Conservation (phyloP, 192 early-diverging fungal species). For the Coemansia sp. region DNA sequence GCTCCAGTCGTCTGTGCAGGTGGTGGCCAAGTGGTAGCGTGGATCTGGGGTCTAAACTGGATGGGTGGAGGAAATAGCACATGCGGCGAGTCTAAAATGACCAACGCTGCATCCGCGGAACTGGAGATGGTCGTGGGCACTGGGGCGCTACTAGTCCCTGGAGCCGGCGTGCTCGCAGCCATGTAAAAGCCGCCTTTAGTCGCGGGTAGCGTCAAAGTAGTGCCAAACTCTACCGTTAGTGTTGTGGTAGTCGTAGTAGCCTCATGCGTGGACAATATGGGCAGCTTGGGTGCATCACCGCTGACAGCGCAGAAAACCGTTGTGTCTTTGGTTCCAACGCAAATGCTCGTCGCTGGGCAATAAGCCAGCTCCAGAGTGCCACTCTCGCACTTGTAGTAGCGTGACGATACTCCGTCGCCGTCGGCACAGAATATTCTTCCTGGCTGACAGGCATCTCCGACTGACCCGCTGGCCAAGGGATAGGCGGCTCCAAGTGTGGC, state of each 20-base stretch:
- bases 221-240: background rate
- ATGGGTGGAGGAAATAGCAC: background rate
- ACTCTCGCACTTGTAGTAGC: slow-evolving; percentile 40
- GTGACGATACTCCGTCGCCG: slow-evolving; percentile 33
- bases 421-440: slow-evolving; percentile 46
- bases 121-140: background rate
- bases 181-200: background rate
- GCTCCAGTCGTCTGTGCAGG: background rate
- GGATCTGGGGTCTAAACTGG: background rate
- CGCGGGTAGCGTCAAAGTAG: background rate
- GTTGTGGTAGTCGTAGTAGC: background rate
- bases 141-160: background rate
- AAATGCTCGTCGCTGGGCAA: slow-evolving; percentile 26
- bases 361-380: slow-evolving; percentile 26
- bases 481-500: slow-evolving; percentile 11
- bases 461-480: slow-evolving; percentile 5
- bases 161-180: background rate
- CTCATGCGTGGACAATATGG: background rate
- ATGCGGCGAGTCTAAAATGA: background rate
- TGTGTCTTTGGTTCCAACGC: slow-evolving; percentile 41
- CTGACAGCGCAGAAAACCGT: slow-evolving; percentile 32
- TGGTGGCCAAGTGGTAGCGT: background rate
- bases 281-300: slow-evolving; percentile 3
- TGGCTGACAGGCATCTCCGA: slow-evolving; percentile 27
- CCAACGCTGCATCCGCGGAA: background rate